Evolutionary conservation across 1,284 basidiomycete genomes (phyloP).

Genomic region (Puccinia coronata): DNA sequence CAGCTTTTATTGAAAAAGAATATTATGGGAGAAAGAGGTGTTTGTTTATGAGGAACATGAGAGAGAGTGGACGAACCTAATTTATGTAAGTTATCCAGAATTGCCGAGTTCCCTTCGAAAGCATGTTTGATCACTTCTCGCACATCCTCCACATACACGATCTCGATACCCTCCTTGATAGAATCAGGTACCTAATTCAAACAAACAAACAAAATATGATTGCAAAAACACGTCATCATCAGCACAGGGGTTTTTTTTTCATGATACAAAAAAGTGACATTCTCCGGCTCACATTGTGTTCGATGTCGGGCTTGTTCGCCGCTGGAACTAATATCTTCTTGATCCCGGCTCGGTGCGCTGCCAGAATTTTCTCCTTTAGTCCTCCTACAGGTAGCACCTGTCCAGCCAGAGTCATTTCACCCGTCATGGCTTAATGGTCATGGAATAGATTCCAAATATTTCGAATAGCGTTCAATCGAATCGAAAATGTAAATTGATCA

Average conservation of each 20-base stretch:
- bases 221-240: background rate
- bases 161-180: conserved; percentile 87
- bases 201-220: background rate
- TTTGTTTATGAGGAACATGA: background rate
- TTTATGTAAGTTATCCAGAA: conserved; percentile 42
- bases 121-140: conserved; percentile 81
- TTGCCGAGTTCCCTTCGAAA: conserved; percentile 62
- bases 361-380: conserved; percentile 75
- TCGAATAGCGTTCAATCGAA: background rate
- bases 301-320: conserved; percentile 84
- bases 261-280: background rate
- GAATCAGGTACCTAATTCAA: conserved; percentile 70
- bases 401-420: conserved; percentile 87
- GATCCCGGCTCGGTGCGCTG: conserved; percentile 89
- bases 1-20: too few relatives aligned
- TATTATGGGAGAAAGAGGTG: too few relatives aligned
- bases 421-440: conserved; percentile 74
- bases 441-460: conserved; percentile 56
- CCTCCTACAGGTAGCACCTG: conserved; percentile 91
- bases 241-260: too few relatives aligned
- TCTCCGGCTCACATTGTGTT: conserved; percentile 71
- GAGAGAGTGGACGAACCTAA: conserved; percentile 38
- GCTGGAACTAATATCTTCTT: conserved; percentile 84
- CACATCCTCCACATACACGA: conserved; percentile 90
- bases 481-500: conserved; percentile 15